phyloP scores from a whole-genome alignment of 768 basidiomycete genomes.

The Saitozyma sp. region DNA sequence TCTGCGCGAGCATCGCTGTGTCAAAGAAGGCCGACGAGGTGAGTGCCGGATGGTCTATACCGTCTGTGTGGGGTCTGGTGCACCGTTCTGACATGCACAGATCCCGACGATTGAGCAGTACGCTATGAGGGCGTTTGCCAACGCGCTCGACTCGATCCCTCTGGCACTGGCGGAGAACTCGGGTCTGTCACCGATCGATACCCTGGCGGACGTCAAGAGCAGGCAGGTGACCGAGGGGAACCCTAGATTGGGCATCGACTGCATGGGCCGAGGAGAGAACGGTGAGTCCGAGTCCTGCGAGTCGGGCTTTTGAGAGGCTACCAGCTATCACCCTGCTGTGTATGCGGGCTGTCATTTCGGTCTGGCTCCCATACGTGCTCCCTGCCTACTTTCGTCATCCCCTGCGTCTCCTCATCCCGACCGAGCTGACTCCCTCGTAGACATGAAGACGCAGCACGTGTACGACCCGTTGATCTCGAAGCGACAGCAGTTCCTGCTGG shows the following conservation, averaged over 20 bases:
- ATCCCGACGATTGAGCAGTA: constrained; percentile 98
- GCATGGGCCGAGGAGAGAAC: constrained; percentile 78
- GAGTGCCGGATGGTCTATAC: constrained; percentile 21
- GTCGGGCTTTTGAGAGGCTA: too few species aligned
- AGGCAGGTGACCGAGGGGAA: constrained; percentile 83
- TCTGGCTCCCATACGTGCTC: background rate
- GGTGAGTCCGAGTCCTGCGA: constrained; percentile 58
- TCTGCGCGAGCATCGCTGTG: constrained; percentile 90
- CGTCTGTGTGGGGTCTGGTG: background rate
- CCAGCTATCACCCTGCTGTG: background rate
- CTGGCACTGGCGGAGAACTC: constrained; percentile 97
- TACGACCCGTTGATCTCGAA: constrained; percentile 97
- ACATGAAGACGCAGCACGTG: constrained; percentile 97
- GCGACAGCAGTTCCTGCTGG: constrained; percentile 91
- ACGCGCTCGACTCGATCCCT: constrained; percentile 90
- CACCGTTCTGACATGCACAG: constrained; percentile 53
- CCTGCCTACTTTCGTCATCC: too few species aligned
- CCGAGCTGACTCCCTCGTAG: constrained; percentile 55
- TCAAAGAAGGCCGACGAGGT: constrained; percentile 92
- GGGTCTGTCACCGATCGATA: constrained; percentile 92
- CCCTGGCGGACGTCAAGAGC: constrained; percentile 91
- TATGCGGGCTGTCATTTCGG: constrained; percentile 4
- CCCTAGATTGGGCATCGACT: constrained; percentile 88
- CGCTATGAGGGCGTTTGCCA: constrained; percentile 98
- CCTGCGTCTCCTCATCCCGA: too few species aligned